A percentile compares a stretch with the other conserved stretches of the same genome.
These are phyloP conservation scores for Ceratocystiopsis brevicomis DNA, from an alignment of 2,329 filamentous ascomycete genomes.

Conservation along the genomic window DNA sequence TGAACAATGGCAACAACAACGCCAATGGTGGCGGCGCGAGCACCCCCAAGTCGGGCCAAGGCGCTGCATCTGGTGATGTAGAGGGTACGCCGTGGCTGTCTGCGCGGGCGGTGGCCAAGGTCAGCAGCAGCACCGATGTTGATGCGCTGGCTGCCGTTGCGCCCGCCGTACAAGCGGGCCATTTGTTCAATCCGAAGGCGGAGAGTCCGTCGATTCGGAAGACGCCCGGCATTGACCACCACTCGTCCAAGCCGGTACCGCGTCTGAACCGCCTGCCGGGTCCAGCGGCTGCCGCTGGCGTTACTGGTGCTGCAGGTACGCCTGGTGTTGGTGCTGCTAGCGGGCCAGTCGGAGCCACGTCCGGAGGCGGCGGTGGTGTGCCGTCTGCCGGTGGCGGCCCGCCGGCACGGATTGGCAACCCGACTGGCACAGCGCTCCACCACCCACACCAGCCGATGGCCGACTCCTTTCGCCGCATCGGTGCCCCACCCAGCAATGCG, in stretches of 20 bases:
- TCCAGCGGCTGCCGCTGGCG: no score
- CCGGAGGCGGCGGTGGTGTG: no score
- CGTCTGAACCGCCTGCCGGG: conserved; percentile 22
- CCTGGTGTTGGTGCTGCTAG: no score
- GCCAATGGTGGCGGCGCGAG: conserved; percentile 5
- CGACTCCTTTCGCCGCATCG: conserved; percentile 37
- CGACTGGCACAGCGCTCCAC: no score
- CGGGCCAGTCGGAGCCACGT: no score
- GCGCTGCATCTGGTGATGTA: neutral
- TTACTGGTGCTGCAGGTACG: no score
- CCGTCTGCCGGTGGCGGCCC: no score
- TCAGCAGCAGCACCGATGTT: conserved; percentile 25
- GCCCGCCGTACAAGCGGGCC: conserved; percentile 24
- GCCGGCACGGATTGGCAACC: no score
- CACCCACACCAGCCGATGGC: conserved; percentile 21
- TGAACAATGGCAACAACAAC: neutral
- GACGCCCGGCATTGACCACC: conserved; percentile 73
- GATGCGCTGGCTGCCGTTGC: conserved; percentile 22
- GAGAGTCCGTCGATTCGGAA: conserved; percentile 76
- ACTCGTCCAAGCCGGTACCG: conserved; percentile 52
- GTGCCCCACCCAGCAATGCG: conserved; percentile 32
- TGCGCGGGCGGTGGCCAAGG: conserved; percentile 41
- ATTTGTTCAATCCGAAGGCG: conserved; percentile 52
- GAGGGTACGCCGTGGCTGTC: conserved; percentile 49
- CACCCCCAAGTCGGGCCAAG: conserved; percentile 2